Evolutionary conservation across 1,139 yeast species (phyloP).

Genomic region (Scheffersomyces insectosa): DNA sequence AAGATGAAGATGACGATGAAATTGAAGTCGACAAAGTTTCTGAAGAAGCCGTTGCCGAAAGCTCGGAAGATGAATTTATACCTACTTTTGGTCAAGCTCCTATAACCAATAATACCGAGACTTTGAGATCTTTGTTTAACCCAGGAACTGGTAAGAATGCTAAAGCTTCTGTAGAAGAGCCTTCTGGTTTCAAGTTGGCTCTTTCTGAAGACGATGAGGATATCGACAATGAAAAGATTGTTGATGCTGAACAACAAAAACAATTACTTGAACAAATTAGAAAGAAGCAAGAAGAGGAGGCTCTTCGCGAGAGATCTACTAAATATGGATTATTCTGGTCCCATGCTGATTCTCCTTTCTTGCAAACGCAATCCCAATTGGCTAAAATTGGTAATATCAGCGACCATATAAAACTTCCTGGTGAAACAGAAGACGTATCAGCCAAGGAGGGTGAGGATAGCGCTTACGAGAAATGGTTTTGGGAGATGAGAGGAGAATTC

Average conservation of each 20-base stretch:
- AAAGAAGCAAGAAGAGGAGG: conserved; percentile 28
- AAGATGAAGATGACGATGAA: conserved; percentile 16
- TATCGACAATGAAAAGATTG: conserved; percentile 25
- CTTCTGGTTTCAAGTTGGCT: conserved; percentile 31
- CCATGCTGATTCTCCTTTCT: conserved; percentile 82
- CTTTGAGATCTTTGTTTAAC: conserved; percentile 64
- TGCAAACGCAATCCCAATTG: conserved; percentile 80
- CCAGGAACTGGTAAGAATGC: conserved; percentile 30
- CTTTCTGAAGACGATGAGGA: conserved; percentile 40
- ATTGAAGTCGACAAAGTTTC: conserved; percentile 6
- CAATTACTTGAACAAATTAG: conserved; percentile 33
- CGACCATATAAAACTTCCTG: conserved; percentile 34
- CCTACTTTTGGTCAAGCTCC: conserved; percentile 51
- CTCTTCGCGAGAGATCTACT: conserved; percentile 10
- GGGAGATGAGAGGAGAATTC: conserved; percentile 80
- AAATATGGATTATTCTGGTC: conserved; percentile 71
- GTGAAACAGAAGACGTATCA: conserved; percentile 28
- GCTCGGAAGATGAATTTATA: conserved; percentile 46
- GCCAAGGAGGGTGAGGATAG: conserved; percentile 44
- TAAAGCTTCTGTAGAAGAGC: conserved; percentile 15
- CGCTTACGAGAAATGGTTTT: conserved; percentile 76
- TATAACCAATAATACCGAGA: conserved; percentile 51
- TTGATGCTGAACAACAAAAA: conserved; percentile 23
- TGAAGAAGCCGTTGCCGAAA: conserved; percentile 3
- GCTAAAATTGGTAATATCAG: conserved; percentile 49